Base-by-base conservation (phyloP, 2,329 filamentous ascomycete species). In the Beauveria varroae region DNA sequence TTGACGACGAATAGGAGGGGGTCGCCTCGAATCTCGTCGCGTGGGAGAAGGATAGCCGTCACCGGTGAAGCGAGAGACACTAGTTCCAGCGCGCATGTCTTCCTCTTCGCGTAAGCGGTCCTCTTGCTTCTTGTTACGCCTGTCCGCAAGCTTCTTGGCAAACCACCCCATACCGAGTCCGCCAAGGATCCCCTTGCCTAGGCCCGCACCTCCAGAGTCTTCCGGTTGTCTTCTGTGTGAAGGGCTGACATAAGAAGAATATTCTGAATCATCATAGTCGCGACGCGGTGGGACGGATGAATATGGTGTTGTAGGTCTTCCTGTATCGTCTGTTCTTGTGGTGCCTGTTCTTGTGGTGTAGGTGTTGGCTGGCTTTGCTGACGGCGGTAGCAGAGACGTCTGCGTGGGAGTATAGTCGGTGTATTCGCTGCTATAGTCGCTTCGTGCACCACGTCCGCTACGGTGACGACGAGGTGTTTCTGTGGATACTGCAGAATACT, bases 161-260 rank as follows among this genome's bases (percentile, higher is more conserved):
- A 92, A 75, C 77, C 87, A 89, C 9, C 88, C 89, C 40, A 88
- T 76, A 2, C 88, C 88, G 28, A 90, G 73, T 2, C 86, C 79
- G 9, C 83, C 86, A 55, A 87, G 69, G 16, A 85, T 67, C 1
- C 83, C 83, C 65, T 87, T 84, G 24, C 79, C 81, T n/a, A 79
- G 73, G 2, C 58, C 50, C 1, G 79, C 79, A 64, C 82, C 80
- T 14, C 74, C 61, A 79, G 74, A 7, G 64, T 74, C 22, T 78
- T 59, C 77, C 8, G 78, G 77, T 14, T 75, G 69, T 28, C 79
- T 78, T 50, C 82, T 81, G 59, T 81, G 79, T 50, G 87, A 91
- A 14, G 84, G 86, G 64, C 83, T 89, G 47, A 81, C 77, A 64
- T 85, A 85, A 0, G 82, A 85, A 0, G 83, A 84, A 63, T 84